These are phyloP conservation scores for Scedosporium apiospermum DNA, from an alignment of 2,329 filamentous ascomycete genomes.

Conservation along the genomic window DNA sequence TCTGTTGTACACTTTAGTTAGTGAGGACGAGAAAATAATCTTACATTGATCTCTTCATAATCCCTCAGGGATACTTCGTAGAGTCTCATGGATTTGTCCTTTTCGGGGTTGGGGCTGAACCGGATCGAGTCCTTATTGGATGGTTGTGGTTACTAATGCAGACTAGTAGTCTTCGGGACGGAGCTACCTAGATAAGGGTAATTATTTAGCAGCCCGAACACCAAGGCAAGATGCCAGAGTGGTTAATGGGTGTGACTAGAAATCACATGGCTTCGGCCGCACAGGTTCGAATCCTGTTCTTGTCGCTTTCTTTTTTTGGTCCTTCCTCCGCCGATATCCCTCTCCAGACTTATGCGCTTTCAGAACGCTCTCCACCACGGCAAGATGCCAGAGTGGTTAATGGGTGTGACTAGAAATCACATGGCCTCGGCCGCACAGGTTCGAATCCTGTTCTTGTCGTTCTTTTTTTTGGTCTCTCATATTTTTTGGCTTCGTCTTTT, in stretches of 20 bases:
- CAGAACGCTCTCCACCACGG: not conserved
- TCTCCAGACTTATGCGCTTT: not conserved
- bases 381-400: conserved; percentile 2
- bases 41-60: no score
- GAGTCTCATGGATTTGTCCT: no score
- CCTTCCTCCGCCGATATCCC: not conserved
- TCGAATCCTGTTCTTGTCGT: not conserved
- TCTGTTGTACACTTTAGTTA: no score
- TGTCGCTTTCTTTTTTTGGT: not conserved
- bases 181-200: not conserved
- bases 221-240: not conserved
- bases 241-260: conserved; percentile 2
- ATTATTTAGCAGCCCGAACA: not conserved
- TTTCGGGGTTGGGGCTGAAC: no score
- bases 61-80: no score
- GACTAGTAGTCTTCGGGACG: not conserved
- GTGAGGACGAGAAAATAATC: no score
- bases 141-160: no score
- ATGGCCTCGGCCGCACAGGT: conserved; percentile 1
- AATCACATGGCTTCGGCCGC: conserved; percentile 2
- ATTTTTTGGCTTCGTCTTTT: not conserved
- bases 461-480: not conserved
- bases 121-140: no score
- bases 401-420: conserved; percentile 2
- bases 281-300: conserved; percentile 1